phyloP scores from a whole-genome alignment of 1,139 yeast genomes.

The Lodderomyces parapsilosis region DNA sequence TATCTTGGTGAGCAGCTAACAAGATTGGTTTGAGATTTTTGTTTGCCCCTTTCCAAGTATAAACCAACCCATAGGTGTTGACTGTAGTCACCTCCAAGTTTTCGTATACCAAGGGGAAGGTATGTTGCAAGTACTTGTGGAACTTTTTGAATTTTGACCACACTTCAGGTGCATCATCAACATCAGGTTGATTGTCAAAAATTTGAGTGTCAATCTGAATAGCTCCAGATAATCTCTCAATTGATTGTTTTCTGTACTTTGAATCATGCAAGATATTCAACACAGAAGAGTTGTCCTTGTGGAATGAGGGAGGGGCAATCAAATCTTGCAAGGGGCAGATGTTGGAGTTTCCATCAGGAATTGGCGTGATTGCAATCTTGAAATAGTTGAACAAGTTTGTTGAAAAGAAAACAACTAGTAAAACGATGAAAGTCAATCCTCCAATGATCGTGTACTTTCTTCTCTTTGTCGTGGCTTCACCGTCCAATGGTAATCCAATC shows the following conservation, averaged over 20 bases:
- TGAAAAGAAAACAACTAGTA: conserved; percentile 20
- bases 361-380: conserved; percentile 22
- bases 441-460: conserved; percentile 7
- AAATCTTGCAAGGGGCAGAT: conserved; percentile 32
- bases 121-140: conserved; percentile 50
- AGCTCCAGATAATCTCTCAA: conserved; percentile 39
- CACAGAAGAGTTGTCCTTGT: conserved; percentile 35
- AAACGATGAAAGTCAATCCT: conserved; percentile 13
- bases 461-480: conserved; percentile 6
- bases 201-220: conserved; percentile 46
- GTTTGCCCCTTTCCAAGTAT: conserved; percentile 65
- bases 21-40: conserved; percentile 57
- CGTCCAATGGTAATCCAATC: conserved; percentile 19
- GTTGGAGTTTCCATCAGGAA: conserved; percentile 15
- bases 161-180: conserved; percentile 33
- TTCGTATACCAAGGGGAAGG: conserved; percentile 60
- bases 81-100: conserved; percentile 52
- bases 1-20: conserved; percentile 79
- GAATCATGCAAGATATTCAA: conserved; percentile 30
- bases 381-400: conserved; percentile 24
- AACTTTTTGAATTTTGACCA: conserved; percentile 51
- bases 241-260: conserved; percentile 34
- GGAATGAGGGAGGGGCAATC: conserved; percentile 30
- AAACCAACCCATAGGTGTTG: conserved; percentile 66
- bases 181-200: conserved; percentile 44